A percentile compares a stretch with the other conserved stretches of the same genome.
Conservation (phyloP, 805 yeast species). For the Barnettozyma pratensis region DNA sequence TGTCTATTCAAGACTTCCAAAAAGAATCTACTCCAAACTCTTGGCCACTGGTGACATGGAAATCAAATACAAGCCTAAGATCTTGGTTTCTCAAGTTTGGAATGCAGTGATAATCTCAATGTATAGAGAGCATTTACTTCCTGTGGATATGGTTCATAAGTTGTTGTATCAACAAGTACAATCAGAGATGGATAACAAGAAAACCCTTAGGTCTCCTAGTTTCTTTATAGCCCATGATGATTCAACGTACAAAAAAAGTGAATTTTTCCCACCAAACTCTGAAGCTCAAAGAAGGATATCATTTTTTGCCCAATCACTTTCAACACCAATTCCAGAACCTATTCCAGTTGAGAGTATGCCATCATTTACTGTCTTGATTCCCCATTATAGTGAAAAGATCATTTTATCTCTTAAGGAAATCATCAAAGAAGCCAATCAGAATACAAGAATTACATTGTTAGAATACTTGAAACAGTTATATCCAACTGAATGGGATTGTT, state of each 20-base stretch:
- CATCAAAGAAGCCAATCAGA: conserved; percentile 59
- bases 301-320: conserved; percentile 83
- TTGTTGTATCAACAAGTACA: conserved; percentile 45
- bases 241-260: conserved; percentile 55
- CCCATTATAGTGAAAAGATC: conserved; percentile 84
- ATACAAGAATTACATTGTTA: conserved; percentile 69
- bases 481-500: conserved; percentile 75
- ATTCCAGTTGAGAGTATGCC: conserved; percentile 69
- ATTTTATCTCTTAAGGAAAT: conserved; percentile 70
- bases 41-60: conserved; percentile 38
- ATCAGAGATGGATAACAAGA: conserved; percentile 31
- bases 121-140: conserved; percentile 75
- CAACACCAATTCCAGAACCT: conserved; percentile 80
- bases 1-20: conserved; percentile 68
- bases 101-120: conserved; percentile 77
- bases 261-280: conserved; percentile 53
- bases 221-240: conserved; percentile 84
- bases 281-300: conserved; percentile 82
- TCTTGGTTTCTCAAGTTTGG: conserved; percentile 69
- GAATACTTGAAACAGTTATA: conserved; percentile 74
- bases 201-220: conserved; percentile 59
- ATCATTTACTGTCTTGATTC: conserved; percentile 75
- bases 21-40: conserved; percentile 68
- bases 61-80: conserved; percentile 40
- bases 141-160: conserved; percentile 66